phyloP scores from a whole-genome alignment of 805 yeast genomes.

The Lipomyces mesembrius region DNA sequence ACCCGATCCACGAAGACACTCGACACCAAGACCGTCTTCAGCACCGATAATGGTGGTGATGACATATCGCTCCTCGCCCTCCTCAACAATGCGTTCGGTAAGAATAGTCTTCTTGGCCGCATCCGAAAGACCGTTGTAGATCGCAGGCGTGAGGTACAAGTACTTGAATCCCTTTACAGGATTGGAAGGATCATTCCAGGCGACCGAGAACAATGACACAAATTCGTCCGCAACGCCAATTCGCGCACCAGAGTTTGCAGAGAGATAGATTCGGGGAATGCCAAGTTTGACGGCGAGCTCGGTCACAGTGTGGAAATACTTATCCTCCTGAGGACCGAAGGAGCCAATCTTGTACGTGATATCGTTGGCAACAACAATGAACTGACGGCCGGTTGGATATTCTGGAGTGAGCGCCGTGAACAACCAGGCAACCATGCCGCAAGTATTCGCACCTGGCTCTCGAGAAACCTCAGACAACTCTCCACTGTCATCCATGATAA shows the following conservation, averaged over 20 bases:
- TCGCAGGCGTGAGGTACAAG: conserved; percentile 78
- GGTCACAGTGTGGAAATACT: conserved; percentile 88
- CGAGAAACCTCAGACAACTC: conserved; percentile 84
- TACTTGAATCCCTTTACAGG: conserved; percentile 89
- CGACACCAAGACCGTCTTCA: conserved; percentile 97
- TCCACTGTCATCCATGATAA: conserved; percentile 81
- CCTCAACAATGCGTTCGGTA: conserved; percentile 79
- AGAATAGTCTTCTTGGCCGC: conserved; percentile 53
- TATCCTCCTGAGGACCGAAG: conserved; percentile 95
- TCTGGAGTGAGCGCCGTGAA: conserved; percentile 92
- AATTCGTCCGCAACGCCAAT: conserved; percentile 97
- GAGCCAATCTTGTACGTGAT: conserved; percentile 98
- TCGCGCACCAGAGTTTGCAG: conserved; percentile 99
- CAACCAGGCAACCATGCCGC: conserved; percentile 98
- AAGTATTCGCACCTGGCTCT: conserved; percentile 93
- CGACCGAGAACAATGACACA: conserved; percentile 83
- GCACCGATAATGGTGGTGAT: conserved; percentile 88
- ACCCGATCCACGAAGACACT: conserved; percentile 97
- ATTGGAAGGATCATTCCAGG: conserved; percentile 80
- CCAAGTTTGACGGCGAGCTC: conserved; percentile 89
- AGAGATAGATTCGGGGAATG: conserved; percentile 90
- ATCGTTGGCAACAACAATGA: conserved; percentile 92
- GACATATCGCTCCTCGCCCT: conserved; percentile 80
- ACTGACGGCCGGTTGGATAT: conserved; percentile 93
- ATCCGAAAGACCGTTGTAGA: conserved; percentile 57